Conservation (phyloP, 2,329 filamentous ascomycete species). For the Lachnellula suecica region DNA sequence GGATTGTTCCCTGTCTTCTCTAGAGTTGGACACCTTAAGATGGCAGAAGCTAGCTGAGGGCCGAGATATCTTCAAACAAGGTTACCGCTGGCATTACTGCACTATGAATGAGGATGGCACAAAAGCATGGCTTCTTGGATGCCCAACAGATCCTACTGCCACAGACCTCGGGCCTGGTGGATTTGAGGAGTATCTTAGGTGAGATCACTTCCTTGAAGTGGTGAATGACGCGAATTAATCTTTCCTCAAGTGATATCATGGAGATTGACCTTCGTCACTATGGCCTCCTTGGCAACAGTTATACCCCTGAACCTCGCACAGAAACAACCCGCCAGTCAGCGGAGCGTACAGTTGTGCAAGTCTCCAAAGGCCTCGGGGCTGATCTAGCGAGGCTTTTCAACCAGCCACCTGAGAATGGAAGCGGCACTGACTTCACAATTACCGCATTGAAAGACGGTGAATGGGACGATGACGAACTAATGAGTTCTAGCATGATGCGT, state of each 20-base stretch:
- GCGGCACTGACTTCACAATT: conserved; percentile 86
- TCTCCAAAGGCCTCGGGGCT: conserved; percentile 71
- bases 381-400: conserved; percentile 89
- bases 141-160: conserved; percentile 69
- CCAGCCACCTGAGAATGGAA: conserved; percentile 77
- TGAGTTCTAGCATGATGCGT: conserved; percentile 50
- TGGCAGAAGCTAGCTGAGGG: conserved; percentile 97
- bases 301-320: conserved; percentile 53
- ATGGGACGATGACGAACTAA: conserved; percentile 58
- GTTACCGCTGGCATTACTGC: conserved; percentile 98
- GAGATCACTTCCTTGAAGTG: too few relatives aligned
- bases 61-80: conserved; percentile 84
- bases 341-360: conserved; percentile 45
- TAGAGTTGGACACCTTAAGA: conserved; percentile 82
- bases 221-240: background rate
- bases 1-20: conserved; percentile 85
- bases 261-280: conserved; percentile 91
- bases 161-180: conserved; percentile 67
- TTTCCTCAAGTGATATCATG: conserved; percentile 64
- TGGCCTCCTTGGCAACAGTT: conserved; percentile 81
- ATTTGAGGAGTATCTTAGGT: conserved; percentile 82
- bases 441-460: conserved; percentile 84
- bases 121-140: conserved; percentile 95
- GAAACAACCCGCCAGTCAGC: conserved; percentile 49
- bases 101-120: conserved; percentile 94